Evolutionary conservation across 2,329 filamentous ascomycete genomes (phyloP), one percentile per base, ranked within the genome.

Genomic region (Biscogniauxia mediterranea): DNA sequence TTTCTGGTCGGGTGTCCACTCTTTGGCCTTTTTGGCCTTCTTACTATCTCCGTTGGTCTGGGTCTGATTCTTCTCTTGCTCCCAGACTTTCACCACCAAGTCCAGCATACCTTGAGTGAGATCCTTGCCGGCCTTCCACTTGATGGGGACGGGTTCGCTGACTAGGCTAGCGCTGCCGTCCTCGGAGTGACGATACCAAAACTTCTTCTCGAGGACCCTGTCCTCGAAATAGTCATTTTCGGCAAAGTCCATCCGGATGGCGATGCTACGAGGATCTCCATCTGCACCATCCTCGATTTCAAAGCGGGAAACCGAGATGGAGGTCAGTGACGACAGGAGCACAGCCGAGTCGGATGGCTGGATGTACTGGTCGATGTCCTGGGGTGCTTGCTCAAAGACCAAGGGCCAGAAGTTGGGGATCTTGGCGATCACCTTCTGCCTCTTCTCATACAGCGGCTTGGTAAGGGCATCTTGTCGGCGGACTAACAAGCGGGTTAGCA

Each of bases 371-470:
- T 97, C 93, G 69, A 99, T 85, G 65, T 97, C 92, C 54, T 85
- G 83, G 1, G 93, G 93, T 2, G 91, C 88, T 79, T 93, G 89
- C 80, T 96, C 91, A 75, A 98, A 84, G 60, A 97, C 93, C 61
- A 96, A 85, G n/a, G 91, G 83, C 95, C 95, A 98, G 86, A 98
- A 99, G 80, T 91, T 87, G 69, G 87, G 85, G 73, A 97, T 93
- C 72, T 88, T 82, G 65, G 84, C 77, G 66, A 95, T 81, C 66
- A 92, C 78, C 69, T 85, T 83, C 67, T 85, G 82, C 74, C 94
- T 92, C 79, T 90, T 91, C 70, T 85, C 82, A 81, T 92, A 97
- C 64, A 96, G 84, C 52, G 89, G 83, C 63, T 82, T 80, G 71
- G 86, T 85, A 69, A 93, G 82, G 66, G 83, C 79, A 69, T 89